Percentiles rank a stretch among this genome's conserved stretches.
Conservation (phyloP, 768 basidiomycete species). For the Hypholoma sublateritium region DNA sequence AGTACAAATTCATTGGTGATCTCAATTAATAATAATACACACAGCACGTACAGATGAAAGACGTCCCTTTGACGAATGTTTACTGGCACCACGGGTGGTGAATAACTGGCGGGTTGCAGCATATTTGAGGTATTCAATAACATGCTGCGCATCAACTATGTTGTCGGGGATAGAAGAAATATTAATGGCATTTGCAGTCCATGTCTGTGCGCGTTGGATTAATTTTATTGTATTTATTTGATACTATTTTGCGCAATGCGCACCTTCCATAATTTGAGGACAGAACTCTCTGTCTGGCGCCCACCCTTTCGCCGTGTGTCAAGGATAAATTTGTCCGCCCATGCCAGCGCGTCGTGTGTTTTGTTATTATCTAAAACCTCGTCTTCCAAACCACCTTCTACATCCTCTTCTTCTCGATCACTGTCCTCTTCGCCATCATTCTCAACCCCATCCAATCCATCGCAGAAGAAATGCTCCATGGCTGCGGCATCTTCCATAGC, state of each 20-base stretch:
- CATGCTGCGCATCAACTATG: slow-evolving; percentile 9
- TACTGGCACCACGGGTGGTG: neutral
- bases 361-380: neutral
- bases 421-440: neutral
- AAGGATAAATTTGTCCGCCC: slow-evolving; percentile 12
- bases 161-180: neutral
- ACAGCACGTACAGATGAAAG: neutral
- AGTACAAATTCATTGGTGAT: neutral
- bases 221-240: neutral
- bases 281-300: slow-evolving; percentile 8
- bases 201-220: neutral
- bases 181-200: neutral
- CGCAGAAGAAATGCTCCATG: neutral
- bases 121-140: slow-evolving; percentile 13
- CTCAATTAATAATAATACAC: neutral
- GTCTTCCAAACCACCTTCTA: neutral
- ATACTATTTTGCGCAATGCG: neutral
- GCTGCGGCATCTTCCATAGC: neutral
- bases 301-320: slow-evolving; percentile 12
- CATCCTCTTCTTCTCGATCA: neutral
- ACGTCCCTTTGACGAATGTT: neutral
- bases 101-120: slow-evolving; percentile 8
- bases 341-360: slow-evolving; percentile 1
- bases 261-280: slow-evolving; percentile 12
- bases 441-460: neutral